These are phyloP conservation scores for Tubosaeta sp. DNA, from an alignment of 768 basidiomycete genomes.

Conservation along the genomic window DNA sequence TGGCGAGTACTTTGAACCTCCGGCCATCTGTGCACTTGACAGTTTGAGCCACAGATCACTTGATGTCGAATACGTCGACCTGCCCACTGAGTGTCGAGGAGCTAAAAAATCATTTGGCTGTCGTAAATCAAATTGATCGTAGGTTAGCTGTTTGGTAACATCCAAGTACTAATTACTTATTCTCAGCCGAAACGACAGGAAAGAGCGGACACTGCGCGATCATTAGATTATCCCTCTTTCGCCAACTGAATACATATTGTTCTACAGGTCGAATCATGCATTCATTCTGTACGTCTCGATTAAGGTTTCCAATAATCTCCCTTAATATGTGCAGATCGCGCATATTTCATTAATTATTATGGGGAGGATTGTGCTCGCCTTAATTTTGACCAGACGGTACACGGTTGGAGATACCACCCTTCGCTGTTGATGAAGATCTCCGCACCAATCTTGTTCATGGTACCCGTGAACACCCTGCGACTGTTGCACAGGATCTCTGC, in stretches of 20 bases:
- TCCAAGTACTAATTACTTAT: background rate
- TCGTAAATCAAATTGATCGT: slow-evolving; percentile 27
- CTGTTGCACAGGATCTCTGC: slow-evolving; percentile 46
- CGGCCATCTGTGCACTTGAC: background rate
- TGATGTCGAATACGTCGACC: slow-evolving; percentile 27
- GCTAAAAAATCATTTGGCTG: slow-evolving; percentile 19
- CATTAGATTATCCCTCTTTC: background rate
- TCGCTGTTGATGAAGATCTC: slow-evolving; percentile 37
- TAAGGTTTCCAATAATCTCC: background rate
- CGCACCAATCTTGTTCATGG: slow-evolving; percentile 45
- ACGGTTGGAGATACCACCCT: slow-evolving; percentile 21
- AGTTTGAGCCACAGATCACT: slow-evolving; percentile 16
- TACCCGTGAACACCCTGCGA: slow-evolving; percentile 44
- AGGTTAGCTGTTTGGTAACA: background rate
- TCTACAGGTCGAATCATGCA: slow-evolving; percentile 30
- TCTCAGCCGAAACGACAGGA: slow-evolving; percentile 10
- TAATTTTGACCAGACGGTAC: slow-evolving; percentile 29
- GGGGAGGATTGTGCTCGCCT: slow-evolving; percentile 44
- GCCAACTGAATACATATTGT: slow-evolving; percentile 3
- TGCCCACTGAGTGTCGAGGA: slow-evolving; percentile 17
- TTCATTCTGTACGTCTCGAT: slow-evolving; percentile 21
- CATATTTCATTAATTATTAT: slow-evolving; percentile 38
- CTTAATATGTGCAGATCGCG: slow-evolving; percentile 24
- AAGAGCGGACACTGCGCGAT: slow-evolving; percentile 15
- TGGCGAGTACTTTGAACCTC: slow-evolving; percentile 13